Base-by-base conservation (phyloP, 345 rosid species). In the Clausena lansium region DNA sequence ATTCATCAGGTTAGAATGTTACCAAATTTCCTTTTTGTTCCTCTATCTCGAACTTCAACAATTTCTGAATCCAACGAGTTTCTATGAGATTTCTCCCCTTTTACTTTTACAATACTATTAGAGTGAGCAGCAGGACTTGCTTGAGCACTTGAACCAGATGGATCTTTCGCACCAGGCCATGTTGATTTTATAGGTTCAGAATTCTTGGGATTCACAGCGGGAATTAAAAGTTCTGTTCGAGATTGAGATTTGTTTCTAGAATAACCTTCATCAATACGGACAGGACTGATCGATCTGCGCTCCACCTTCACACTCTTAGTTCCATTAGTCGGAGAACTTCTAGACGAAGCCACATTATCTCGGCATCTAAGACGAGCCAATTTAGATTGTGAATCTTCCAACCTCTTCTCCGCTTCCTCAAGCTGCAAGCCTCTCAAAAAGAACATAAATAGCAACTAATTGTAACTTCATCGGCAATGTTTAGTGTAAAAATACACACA, bases 11-110 rank as follows among this genome's bases (percentile, higher is more conserved):
- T 32, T 55, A 74, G 35, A 61, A 71, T 27, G 38, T 80, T 89
- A 93, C 98, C 97, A 58, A 82, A 73, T 78, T 93, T 95, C 85
- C 97, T 87, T 81, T 91, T 93, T 13, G 71, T 83, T 70, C 90
- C 94, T 83, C 83, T 90, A 35, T 86, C 90, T 65, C 81, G 82
- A 63, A 15, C 73, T 54, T 83, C 87, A 71, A 80, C 75, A 79
- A 76, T 83, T 79, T 83, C 88, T 57, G 7, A 67, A 52, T 80
- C 80, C 27, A 78, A 27, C 67, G 88, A 83, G 69, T 39, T 74
- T 70, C 79, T 82, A 70, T 27, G 74, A 81, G 84, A 78, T 45
- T 83, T 80, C 55, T 89, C 97, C n/a, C 27, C 76, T 71, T 81
- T 89, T 13, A 58, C 81, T 81, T 83, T 86, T 30, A 74, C 72